phyloP scores from a whole-genome alignment of 257 asterid species.

The Forsythia viridissima region DNA sequence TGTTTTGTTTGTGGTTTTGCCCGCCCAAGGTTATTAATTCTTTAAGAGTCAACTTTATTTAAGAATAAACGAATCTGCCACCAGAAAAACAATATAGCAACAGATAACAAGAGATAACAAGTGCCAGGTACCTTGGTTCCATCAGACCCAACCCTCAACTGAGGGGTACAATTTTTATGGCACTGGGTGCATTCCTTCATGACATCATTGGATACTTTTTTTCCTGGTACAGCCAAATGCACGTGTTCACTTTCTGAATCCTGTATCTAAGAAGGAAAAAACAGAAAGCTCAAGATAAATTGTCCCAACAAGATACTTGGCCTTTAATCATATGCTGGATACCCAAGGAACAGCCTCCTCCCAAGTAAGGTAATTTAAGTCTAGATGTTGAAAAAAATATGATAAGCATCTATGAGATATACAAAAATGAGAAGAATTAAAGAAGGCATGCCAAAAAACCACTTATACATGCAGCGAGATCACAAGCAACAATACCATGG shows the following conservation, averaged over 20 bases:
- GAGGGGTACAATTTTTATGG: constrained; percentile 13
- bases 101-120: neutral
- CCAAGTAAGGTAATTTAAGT: neutral
- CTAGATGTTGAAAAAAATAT: neutral
- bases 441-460: neutral
- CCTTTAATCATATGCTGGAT: constrained; percentile 5
- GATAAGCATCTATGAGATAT: neutral
- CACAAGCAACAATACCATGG: neutral
- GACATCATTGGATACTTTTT: constrained; percentile 8
- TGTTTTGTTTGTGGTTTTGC: neutral
- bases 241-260: constrained; percentile 23
- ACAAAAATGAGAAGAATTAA: neutral
- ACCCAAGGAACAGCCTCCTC: neutral
- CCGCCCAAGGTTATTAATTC: neutral
- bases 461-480: neutral
- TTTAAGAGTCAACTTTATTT: neutral
- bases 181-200: constrained; percentile 21
- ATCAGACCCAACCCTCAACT: constrained; percentile 16
- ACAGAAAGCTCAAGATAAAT: neutral
- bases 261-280: constrained; percentile 15
- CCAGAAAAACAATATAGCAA: neutral
- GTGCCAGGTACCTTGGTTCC: constrained; percentile 18
- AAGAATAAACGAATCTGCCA: neutral
- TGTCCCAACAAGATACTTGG: constrained; percentile 4
- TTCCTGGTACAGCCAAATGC: constrained; percentile 6